phyloP scores from a whole-genome alignment of 78 protist genomes.

The Dictyostelium firmibasis region DNA sequence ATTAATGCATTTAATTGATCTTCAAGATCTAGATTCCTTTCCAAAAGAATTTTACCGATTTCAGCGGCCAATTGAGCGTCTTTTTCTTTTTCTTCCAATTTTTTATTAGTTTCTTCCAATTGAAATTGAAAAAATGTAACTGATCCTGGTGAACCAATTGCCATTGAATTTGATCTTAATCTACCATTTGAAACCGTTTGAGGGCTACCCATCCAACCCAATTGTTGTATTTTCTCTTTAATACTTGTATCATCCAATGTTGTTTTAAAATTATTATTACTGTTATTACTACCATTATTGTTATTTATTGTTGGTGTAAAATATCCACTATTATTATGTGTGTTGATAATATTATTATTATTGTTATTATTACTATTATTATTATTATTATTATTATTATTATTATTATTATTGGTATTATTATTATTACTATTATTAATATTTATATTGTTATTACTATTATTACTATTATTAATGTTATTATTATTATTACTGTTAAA shows the following conservation, averaged over 20 bases:
- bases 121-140: neutral
- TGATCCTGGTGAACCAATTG: conserved; percentile 44
- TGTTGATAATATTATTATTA: too few species aligned
- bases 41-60: conserved; percentile 70
- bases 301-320: neutral
- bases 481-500: neutral
- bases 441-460: neutral
- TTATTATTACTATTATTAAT: neutral
- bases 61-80: conserved; percentile 75
- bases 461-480: neutral
- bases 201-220: conserved; percentile 54
- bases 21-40: conserved; percentile 72
- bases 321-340: neutral
- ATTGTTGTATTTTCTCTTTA: conserved; percentile 24
- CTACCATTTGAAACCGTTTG: neutral
- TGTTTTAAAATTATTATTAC: neutral
- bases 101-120: conserved; percentile 20
- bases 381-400: neutral
- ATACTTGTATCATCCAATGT: neutral
- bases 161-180: conserved; percentile 45
- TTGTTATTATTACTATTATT: too few species aligned
- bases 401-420: neutral
- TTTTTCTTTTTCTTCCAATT: conserved; percentile 73
- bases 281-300: neutral
- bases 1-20: neutral